Evolutionary conservation across 2,329 filamentous ascomycete species (phyloP).

Genomic region (Biscogniauxia mediterranea): DNA sequence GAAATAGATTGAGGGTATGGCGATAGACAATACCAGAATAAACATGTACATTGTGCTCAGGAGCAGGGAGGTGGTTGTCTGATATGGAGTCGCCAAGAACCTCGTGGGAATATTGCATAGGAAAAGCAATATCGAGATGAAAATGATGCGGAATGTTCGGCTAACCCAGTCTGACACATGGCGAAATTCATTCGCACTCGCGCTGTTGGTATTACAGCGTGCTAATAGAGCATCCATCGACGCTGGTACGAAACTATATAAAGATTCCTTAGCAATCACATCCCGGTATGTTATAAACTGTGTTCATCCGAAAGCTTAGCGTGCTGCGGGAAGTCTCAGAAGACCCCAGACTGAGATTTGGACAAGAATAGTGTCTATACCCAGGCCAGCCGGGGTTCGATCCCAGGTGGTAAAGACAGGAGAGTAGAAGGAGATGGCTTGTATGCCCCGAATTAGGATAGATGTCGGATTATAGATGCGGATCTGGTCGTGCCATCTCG

Average conservation of each 20-base stretch:
- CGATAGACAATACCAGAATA: conserved; percentile 11
- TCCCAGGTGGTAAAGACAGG: background rate
- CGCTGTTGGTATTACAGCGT: too few relatives aligned
- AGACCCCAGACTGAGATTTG: background rate
- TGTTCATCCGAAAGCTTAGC: too few relatives aligned
- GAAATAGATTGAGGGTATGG: conserved; percentile 20
- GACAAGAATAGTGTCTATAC: conserved; percentile 19
- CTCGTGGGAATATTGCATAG: background rate
- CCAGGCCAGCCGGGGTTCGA: conserved; percentile 9
- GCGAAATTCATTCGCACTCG: too few relatives aligned
- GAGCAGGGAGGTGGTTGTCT: conserved; percentile 7
- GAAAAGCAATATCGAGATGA: background rate
- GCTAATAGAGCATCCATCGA: background rate
- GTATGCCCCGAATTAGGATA: conserved; percentile 29
- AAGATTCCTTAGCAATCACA: background rate
- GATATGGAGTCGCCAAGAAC: background rate
- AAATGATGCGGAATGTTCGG: background rate
- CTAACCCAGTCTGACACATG: too few relatives aligned
- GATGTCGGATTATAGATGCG: conserved; percentile 36
- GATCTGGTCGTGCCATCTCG: conserved; percentile 31
- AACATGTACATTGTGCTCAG: conserved; percentile 17
- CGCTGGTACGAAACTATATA: background rate
- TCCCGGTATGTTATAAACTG: too few relatives aligned
- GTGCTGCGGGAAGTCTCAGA: too few relatives aligned
- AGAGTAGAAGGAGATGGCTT: conserved; percentile 7